Conservation (phyloP, 2,329 filamentous ascomycete species). For the Aspergillus tubingensis region DNA sequence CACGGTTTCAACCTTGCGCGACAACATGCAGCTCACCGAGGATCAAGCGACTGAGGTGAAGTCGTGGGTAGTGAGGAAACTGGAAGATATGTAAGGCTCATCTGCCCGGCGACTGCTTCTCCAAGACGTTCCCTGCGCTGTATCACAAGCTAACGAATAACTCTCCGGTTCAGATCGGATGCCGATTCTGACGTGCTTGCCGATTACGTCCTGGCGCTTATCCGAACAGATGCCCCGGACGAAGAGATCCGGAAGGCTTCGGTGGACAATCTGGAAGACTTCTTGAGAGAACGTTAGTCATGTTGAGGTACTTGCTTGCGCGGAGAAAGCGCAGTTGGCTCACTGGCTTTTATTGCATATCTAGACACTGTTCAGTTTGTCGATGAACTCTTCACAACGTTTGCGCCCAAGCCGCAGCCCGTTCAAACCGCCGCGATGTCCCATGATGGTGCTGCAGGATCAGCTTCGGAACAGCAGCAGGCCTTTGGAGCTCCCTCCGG, state of each 20-base stretch:
- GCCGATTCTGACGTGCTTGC: conserved; percentile 63
- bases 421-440: conserved; percentile 26
- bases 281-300: conserved; percentile 55
- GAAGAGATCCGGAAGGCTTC: conserved; percentile 56
- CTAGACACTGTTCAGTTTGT: conserved; percentile 57
- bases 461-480: conserved; percentile 21
- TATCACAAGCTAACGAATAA: background rate
- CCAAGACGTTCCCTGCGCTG: too few species aligned
- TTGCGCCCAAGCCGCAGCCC: conserved; percentile 48
- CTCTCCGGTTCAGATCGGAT: conserved; percentile 51
- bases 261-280: conserved; percentile 59
- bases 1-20: background rate
- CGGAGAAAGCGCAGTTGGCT: background rate
- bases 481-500: conserved; percentile 28
- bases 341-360: conserved; percentile 16
- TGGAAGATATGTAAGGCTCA: conserved; percentile 57
- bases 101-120: background rate
- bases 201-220: conserved; percentile 62
- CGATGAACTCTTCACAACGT: conserved; percentile 56
- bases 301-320: background rate
- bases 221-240: conserved; percentile 57
- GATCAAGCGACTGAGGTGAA: conserved; percentile 56
- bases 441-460: conserved; percentile 25
- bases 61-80: conserved; percentile 59
- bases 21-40: conserved; percentile 57